phyloP scores from a whole-genome alignment of 345 rosid genomes.

The Pistacia integerrima region DNA sequence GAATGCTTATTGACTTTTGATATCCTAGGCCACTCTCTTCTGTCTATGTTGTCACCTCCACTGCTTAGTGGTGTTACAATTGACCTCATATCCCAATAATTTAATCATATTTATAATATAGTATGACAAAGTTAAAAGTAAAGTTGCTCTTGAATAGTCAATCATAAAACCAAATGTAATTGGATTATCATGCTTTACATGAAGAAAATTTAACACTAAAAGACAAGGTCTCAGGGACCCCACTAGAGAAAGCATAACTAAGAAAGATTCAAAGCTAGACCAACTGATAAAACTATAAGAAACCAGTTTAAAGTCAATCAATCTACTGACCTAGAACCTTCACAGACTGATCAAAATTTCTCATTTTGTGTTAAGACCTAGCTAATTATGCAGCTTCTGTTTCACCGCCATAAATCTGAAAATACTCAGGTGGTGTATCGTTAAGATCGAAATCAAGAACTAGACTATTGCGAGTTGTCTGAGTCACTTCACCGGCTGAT shows the following conservation, averaged over 20 bases:
- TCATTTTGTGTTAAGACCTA: background rate
- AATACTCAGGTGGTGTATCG: conserved; percentile 21
- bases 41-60: background rate
- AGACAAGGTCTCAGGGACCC: conserved; percentile 12
- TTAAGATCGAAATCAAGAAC: conserved; percentile 33
- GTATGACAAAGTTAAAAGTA: background rate
- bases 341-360: background rate
- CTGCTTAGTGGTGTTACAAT: background rate
- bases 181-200: conserved; percentile 16
- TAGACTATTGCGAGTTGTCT: conserved; percentile 14
- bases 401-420: conserved; percentile 4
- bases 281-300: background rate
- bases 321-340: background rate
- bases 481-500: conserved; percentile 29
- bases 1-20: background rate
- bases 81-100: background rate
- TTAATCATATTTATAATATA: background rate
- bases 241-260: conserved; percentile 2
- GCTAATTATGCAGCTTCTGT: background rate
- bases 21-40: too few species aligned
- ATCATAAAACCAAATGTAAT: conserved; percentile 6
- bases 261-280: conserved; percentile 1
- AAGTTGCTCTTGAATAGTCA: background rate
- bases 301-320: background rate
- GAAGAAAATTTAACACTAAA: conserved; percentile 19